Evolutionary conservation across 345 rosid genomes (phyloP).

Genomic region (Eucalyptus tenuipes): DNA sequence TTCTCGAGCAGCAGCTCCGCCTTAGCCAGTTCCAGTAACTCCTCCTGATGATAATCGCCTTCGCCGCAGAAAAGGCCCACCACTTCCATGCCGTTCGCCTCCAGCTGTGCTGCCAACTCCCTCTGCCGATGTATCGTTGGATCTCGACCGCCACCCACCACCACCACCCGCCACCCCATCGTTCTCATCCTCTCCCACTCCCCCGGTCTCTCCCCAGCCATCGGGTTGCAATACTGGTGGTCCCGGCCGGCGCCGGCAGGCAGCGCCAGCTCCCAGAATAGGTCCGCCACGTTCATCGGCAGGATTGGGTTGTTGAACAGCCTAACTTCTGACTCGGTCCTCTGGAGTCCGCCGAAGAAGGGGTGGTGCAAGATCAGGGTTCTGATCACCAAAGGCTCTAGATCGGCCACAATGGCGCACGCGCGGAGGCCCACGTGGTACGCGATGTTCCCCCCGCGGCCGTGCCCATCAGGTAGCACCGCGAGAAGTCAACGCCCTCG

Average conservation of each 20-base stretch:
- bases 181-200: background rate
- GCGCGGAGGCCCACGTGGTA: background rate
- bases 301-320: background rate
- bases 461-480: background rate
- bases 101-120: slow-evolving; percentile 6
- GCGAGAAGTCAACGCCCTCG: background rate
- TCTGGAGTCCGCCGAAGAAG: slow-evolving; percentile 13
- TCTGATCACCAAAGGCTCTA: slow-evolving; percentile 5
- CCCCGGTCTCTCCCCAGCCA: background rate
- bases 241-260: slow-evolving; percentile 19
- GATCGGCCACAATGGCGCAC: background rate
- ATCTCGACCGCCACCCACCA: slow-evolving; percentile 3
- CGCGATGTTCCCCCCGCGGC: background rate
- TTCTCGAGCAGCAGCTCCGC: background rate
- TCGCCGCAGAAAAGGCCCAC: background rate
- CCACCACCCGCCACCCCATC: slow-evolving; percentile 7
- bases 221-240: slow-evolving; percentile 27
- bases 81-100: slow-evolving; percentile 1
- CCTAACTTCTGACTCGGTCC: slow-evolving; percentile 10
- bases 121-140: slow-evolving; percentile 8
- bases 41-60: background rate
- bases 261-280: slow-evolving; percentile 18
- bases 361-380: slow-evolving; percentile 19
- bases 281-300: slow-evolving; percentile 11
- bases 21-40: background rate